These are phyloP conservation scores for Saccharomycopsis microspora DNA, from an alignment of 805 yeast species.

Conservation along the genomic window DNA sequence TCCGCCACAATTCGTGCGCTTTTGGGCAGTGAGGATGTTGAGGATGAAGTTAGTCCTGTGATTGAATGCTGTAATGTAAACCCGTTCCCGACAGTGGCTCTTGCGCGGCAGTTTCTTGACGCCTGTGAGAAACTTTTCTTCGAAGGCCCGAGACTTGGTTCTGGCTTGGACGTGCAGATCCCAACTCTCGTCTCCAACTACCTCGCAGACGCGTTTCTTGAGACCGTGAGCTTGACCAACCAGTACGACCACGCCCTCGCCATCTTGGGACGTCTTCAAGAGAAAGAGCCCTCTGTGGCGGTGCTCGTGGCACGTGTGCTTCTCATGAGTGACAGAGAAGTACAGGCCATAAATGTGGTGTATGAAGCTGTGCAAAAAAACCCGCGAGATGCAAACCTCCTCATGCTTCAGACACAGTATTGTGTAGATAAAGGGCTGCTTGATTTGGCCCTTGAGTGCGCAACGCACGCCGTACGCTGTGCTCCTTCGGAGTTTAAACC, in stretches of 20 bases:
- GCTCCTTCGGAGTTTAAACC: constrained; percentile 68
- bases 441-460: constrained; percentile 48
- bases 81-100: constrained; percentile 46
- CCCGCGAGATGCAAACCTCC: constrained; percentile 44
- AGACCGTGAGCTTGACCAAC: constrained; percentile 54
- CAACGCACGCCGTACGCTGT: constrained; percentile 54
- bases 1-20: constrained; percentile 68
- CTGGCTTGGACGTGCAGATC: constrained; percentile 54
- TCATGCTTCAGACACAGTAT: constrained; percentile 47
- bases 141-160: constrained; percentile 59
- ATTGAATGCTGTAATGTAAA: constrained; percentile 79
- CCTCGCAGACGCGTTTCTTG: constrained; percentile 64
- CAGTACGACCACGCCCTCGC: constrained; percentile 49
- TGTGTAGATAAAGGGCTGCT: constrained; percentile 39
- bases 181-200: constrained; percentile 57
- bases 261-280: constrained; percentile 40
- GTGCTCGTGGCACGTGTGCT: constrained; percentile 43
- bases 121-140: constrained; percentile 59
- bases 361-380: constrained; percentile 36
- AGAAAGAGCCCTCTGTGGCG: constrained; percentile 43
- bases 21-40: constrained; percentile 38
- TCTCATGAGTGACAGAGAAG: constrained; percentile 45
- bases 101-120: constrained; percentile 42
- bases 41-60: constrained; percentile 61
- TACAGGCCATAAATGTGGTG: constrained; percentile 42